Evolutionary conservation across 768 basidiomycete species (phyloP), one percentile per base, ranked within the genome.

Genomic region (Russula olivacea): DNA sequence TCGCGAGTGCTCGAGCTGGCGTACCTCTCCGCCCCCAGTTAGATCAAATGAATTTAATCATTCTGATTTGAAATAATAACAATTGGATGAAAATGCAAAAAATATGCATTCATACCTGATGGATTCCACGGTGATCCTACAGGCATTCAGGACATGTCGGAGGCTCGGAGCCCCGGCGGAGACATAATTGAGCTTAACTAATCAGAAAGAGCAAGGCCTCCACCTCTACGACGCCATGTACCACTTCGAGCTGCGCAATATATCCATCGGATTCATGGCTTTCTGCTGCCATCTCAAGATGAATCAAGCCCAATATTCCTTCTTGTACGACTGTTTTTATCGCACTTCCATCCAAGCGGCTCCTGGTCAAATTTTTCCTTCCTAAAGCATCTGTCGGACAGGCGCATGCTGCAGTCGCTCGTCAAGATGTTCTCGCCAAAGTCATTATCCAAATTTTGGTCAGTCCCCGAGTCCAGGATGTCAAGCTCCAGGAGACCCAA

Each of bases 361-460:
- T 30, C 53, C 38, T 30, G 14, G 25, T 4, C 25, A n/a, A n/a
- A 17, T 25, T 55, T 25, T 6, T 19, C 17, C 2, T 9, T 11
- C 32, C 36, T 43, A 5, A 14, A 14, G 0, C 45, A 21, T 90
- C 91, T 61, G 93, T 95, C 70, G 89, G 90, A 30, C 92, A 95
- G 77, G 86, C 85, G 0, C 88, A 91, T 72, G 93, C 92, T 95
- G 12, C 91, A 93, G 72, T 89, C 89, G 6, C 80, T 96, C 68
- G 86, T 91, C 2, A 92, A 95, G 72, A 91, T 95, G 85, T 93
- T 95, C 75, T 80, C 86, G 40, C 89, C 90, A 21, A 98, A 74
- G 79, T 82, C 54, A 93, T 98, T 70, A 88, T 99, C 71, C 89
- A 86, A 66, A 81, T 82, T 49, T 95, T 98, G 72, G 81, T 98